Conservation (phyloP, 2,329 filamentous ascomycete genomes). For the Cordyceps tenuipes region DNA sequence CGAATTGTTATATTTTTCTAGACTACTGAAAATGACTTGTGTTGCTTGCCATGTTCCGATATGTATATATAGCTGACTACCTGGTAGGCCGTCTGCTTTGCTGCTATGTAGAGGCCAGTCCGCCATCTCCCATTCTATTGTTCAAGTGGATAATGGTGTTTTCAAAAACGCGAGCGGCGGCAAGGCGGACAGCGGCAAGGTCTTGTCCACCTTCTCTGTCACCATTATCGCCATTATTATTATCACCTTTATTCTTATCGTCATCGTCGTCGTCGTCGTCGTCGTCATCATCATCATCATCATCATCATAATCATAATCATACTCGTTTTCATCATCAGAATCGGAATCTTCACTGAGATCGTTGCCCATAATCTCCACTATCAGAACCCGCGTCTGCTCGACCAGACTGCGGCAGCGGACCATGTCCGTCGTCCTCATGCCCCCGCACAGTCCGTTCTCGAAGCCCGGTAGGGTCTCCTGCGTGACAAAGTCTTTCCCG, state of each 20-base stretch:
- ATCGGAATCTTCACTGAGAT: constrained; percentile 19
- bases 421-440: constrained; percentile 74
- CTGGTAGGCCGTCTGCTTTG: neutral
- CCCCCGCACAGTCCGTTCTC: constrained; percentile 52
- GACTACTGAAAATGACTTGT: constrained; percentile 1
- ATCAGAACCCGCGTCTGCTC: constrained; percentile 66
- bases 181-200: constrained; percentile 46
- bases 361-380: constrained; percentile 55
- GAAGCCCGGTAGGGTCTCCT: constrained; percentile 62
- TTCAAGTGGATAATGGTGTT: constrained; percentile 68
- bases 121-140: constrained; percentile 48
- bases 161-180: constrained; percentile 70
- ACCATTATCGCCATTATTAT: neutral
- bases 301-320: constrained; percentile 23
- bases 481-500: constrained; percentile 58
- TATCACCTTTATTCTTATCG: constrained; percentile 28
- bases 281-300: constrained; percentile 20
- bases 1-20: neutral
- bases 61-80: neutral
- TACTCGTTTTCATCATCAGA: constrained; percentile 26
- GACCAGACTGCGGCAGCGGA: constrained; percentile 73
- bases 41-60: neutral
- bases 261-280: constrained; percentile 13
- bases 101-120: neutral
- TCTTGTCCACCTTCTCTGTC: constrained; percentile 25